Evolutionary conservation across 306 rosid species (phyloP), one percentile per base, ranked within the genome.

Genomic region (Begonia masoniana): DNA sequence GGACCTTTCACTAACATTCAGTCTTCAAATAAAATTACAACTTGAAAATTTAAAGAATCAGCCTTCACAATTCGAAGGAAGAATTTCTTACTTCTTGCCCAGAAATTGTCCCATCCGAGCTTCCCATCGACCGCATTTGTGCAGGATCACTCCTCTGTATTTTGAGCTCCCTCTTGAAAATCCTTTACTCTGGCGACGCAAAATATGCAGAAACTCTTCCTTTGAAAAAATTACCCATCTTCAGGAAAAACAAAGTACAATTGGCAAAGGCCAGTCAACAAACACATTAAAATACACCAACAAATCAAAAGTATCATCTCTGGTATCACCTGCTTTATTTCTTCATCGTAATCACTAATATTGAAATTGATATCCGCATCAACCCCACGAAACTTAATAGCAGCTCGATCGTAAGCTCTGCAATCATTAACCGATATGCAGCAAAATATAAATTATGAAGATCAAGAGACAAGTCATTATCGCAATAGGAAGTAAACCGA

Each of bases 371-470:
- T 89, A 80, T 89, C 97, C 3, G 97, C 97, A 19, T 89, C 85
- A 48, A 72, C 51, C 2, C 97, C 95, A 12, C 97, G 94, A 59
- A 89, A 89, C 69, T 82, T 89, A 47, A 89, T 82, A 0, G 97
- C 97, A 61, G 97, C 97, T 69, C 95, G 86, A 78, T 17, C 97
- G 65, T 89, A 89, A 1, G 97, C 87, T 72, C 97, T 89, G 58
- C 59, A 12, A 65, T 57, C 14, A 45, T 67, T 51, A 31, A 47
- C 51, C 55, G 13, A 43, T 9, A 43, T 43, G 13, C 13, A 21
- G 24, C 2, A 1, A 21, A 21, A 21, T 21, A 21, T 21, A 21
- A 21, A 21, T 21, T 3, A 21, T 21, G 46, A 65, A 49, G 43
- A 39, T 39, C 51, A 39, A 11, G 60, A 21, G 14, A 16, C 9